Evolutionary conservation across 2,329 filamentous ascomycete species (phyloP), one percentile per base, ranked within the genome.

Genomic region (Pestalotiopsis sp.): DNA sequence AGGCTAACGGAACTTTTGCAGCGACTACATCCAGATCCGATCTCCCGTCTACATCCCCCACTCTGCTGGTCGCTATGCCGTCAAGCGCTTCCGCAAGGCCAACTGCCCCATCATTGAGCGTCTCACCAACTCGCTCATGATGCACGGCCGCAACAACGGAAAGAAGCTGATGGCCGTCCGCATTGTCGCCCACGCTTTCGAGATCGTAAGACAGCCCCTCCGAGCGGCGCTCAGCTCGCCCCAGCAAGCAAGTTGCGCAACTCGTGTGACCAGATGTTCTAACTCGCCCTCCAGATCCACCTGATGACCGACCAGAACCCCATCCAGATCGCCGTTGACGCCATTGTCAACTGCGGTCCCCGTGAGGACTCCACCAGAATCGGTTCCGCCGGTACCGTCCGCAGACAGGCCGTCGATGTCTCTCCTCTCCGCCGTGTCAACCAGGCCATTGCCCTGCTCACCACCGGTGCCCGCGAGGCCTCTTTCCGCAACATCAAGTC

Each of bases 221-320:
- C 41, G 23, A 11, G 38, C 41, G 13, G 5, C 12, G 7, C 57
- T 12, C 14, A 27, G 25, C 57, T 59, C 2, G 23, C 23, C 12
- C 3, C 4, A 59, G 13, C 23, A 59, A 12, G n/a, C 14, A 25
- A 14, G 3, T 59, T 13, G 5, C 14, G 27, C 14, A 13, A 36
- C 7, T 9, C 7, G 31, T 36, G 31, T 36, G 11, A 3, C 23
- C 20, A 59, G 23, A 23, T 36, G 12, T 36, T 59, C 57, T 59
- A 71, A 68, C 45, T n/a, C 61, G n/a, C 14, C 63, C 59, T 36
- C 56, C 83, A 98, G 95, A 94, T 99, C 87, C 95, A 98, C 93
- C 95, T 99, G 88, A 98, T 98, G 94, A 98, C 97, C 90, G 96
- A 99, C 90, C 96, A 98, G 90, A 99, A 99, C 93, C 96, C 96